Percentiles rank a stretch among this genome's conserved stretches.
Evolutionary conservation across 2,329 filamentous ascomycete species (phyloP).

Genomic region (Aphanocladium album): DNA sequence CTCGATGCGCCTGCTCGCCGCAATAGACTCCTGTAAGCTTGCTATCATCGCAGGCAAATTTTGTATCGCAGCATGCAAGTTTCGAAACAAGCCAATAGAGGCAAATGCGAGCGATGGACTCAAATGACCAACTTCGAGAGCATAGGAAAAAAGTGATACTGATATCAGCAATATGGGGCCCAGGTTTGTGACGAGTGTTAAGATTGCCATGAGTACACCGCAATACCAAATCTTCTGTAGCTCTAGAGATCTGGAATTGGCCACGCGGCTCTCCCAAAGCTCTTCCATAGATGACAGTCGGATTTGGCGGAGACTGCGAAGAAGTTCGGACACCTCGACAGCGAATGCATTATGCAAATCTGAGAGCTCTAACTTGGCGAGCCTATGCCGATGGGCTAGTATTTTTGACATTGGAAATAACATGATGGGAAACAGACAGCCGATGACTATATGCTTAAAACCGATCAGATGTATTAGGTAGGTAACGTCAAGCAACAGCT

Average conservation of each 20-base stretch:
- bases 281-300: constrained; percentile 13
- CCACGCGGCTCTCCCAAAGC: constrained; percentile 6
- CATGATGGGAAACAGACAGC: background rate
- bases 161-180: constrained; percentile 10
- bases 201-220: constrained; percentile 5
- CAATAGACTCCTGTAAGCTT: constrained; percentile 6
- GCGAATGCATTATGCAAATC: constrained; percentile 3
- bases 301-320: constrained; percentile 13
- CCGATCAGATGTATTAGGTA: constrained; percentile 12
- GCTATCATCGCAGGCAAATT: constrained; percentile 7
- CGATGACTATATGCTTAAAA: constrained; percentile 8
- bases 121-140: constrained; percentile 3
- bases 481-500: constrained; percentile 9
- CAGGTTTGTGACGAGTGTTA: constrained; percentile 6
- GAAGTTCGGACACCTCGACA: constrained; percentile 5
- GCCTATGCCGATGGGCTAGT: constrained; percentile 6
- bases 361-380: background rate
- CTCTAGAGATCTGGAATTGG: background rate
- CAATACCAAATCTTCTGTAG: constrained; percentile 10
- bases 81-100: constrained; percentile 10
- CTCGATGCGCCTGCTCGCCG: constrained; percentile 10
- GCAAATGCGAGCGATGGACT: constrained; percentile 15
- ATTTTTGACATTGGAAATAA: constrained; percentile 11
- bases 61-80: constrained; percentile 8
- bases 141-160: constrained; percentile 9